These are phyloP conservation scores for Ophiostoma sp. DNA, from an alignment of 2,329 filamentous ascomycete species.

Conservation along the genomic window DNA sequence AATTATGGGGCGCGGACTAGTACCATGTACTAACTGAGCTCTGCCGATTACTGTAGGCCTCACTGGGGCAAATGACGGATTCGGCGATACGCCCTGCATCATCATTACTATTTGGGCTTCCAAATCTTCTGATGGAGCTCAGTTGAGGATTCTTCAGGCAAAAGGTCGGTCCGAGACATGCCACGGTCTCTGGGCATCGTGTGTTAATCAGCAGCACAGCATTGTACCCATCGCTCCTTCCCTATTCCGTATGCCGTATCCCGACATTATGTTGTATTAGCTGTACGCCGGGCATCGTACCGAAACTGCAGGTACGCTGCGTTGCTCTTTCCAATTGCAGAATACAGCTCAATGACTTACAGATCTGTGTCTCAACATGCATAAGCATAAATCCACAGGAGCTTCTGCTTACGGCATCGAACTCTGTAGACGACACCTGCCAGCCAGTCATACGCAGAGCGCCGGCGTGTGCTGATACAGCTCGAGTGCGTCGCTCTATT, in stretches of 20 bases:
- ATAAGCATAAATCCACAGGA: background rate
- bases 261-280: background rate
- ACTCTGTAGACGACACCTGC: background rate
- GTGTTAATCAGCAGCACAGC: conserved; percentile 8
- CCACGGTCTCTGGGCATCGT: background rate
- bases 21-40: background rate
- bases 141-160: background rate
- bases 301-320: background rate
- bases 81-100: background rate
- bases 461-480: background rate
- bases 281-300: background rate
- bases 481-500: background rate
- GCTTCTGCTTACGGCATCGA: background rate
- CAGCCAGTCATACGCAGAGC: background rate
- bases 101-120: background rate
- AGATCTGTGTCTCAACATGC: background rate
- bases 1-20: background rate
- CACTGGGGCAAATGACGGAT: conserved; percentile 11
- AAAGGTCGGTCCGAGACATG: background rate
- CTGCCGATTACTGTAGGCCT: conserved; percentile 11
- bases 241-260: background rate
- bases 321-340: conserved; percentile 2
- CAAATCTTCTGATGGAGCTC: background rate
- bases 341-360: background rate
- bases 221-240: background rate